These are phyloP conservation scores for Pythium oligandrum DNA, from an alignment of 352 stramenopile species.

Conservation along the genomic window DNA sequence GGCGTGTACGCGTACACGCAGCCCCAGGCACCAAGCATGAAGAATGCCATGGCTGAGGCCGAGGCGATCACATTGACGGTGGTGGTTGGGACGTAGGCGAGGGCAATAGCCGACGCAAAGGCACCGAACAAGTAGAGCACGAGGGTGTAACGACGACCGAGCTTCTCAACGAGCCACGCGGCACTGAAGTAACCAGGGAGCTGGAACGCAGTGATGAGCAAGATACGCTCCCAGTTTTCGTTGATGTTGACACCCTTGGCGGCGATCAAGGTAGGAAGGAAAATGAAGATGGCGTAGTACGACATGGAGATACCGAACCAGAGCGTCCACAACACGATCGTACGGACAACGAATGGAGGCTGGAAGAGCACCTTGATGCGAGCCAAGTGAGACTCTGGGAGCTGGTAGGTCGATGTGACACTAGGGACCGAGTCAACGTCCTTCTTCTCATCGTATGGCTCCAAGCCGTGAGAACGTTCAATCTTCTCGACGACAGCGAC, in stretches of 20 bases:
- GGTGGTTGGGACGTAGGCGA: slow-evolving; percentile 52
- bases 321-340: slow-evolving; percentile 56
- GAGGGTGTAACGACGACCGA: slow-evolving; percentile 51
- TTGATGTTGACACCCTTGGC: slow-evolving; percentile 64
- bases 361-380: slow-evolving; percentile 53
- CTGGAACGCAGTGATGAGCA: slow-evolving; percentile 62
- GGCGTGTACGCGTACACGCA: slow-evolving; percentile 71
- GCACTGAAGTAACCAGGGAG: slow-evolving; percentile 57
- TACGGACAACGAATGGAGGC: slow-evolving; percentile 43
- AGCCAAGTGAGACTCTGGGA: slow-evolving; percentile 43
- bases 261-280: slow-evolving; percentile 44
- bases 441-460: slow-evolving; percentile 36
- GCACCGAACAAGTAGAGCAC: slow-evolving; percentile 42
- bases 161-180: slow-evolving; percentile 41
- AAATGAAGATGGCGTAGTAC: slow-evolving; percentile 71
- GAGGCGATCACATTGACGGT: slow-evolving; percentile 38
- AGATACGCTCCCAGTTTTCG: slow-evolving; percentile 36
- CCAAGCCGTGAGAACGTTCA: slow-evolving; percentile 40
- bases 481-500: slow-evolving; percentile 51
- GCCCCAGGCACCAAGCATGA: slow-evolving; percentile 62
- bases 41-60: slow-evolving; percentile 56
- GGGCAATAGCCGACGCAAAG: slow-evolving; percentile 44
- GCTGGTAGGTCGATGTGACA: slow-evolving; percentile 7
- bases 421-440: slow-evolving; percentile 13
- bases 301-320: slow-evolving; percentile 69